Evolutionary conservation across 1,139 yeast genomes (phyloP), one percentile per base, ranked within the genome.

Genomic region (Pichia sp.): DNA sequence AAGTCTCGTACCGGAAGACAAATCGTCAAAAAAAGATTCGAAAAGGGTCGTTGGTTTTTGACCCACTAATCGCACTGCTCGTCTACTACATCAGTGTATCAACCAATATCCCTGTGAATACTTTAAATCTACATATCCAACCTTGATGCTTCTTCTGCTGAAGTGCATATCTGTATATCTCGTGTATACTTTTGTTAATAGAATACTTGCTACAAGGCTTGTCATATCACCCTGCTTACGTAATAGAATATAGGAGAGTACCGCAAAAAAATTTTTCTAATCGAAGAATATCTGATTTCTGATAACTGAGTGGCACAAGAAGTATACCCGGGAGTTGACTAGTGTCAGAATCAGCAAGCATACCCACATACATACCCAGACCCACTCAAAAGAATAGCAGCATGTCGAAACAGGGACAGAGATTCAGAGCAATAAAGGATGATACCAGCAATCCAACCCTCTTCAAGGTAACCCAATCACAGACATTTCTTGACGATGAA

Each of bases 31-130:
- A 80, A 95, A 69, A 82, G 99, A 72, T 85, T 75, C 67, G 86
- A 83, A 46, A 93, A 93, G 74, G 97, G 97, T 9, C 83, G 99
- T 73, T 92, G 98, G 98, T 91, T 83, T 67, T 75, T 93, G 65
- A 78, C 95, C 49, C 95, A 93, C 67, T 92, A 73, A 51, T 20
- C 24, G 24, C 24, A 20, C 24, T 20, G 24, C 24, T 20, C 3
- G 24, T 20, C 24, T 20, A 20, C 24, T 20, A 20, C 24, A 20
- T 20, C 24, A 20, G 24, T 20, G 24, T 20, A 20, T 2, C 29
- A 48, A n/a, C 31, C 20, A 14, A 42, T 16, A 12, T 6, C 40
- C 16, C 40, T 36, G 14, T 36, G 40, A 36, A 36, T 14, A 36
- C 16, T 6, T 14, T 16, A 14, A 6, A 8, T 4, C 14, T 2